Conservation (phyloP, 1,139 yeast species). For the Zygoascus meyerae region DNA sequence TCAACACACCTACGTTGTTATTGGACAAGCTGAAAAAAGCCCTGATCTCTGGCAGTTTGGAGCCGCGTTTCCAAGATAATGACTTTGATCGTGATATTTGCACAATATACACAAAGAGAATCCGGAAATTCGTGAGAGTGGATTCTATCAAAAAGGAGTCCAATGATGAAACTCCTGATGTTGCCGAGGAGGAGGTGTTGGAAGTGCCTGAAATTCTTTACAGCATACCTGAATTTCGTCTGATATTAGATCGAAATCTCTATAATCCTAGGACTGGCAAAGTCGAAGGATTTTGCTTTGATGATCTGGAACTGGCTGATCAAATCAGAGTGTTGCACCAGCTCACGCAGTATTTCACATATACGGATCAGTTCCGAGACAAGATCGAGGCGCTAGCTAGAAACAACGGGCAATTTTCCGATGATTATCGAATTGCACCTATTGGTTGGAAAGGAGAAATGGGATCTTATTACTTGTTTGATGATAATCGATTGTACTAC, state of each 20-base stretch:
- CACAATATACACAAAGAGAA: conserved; percentile 15
- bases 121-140: conserved; percentile 4
- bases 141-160: conserved; percentile 3
- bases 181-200: neutral
- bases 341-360: conserved; percentile 23
- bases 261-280: conserved; percentile 3
- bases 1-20: conserved; percentile 16
- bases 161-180: neutral
- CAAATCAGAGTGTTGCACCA: conserved; percentile 21
- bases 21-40: conserved; percentile 16
- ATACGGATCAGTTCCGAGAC: conserved; percentile 24
- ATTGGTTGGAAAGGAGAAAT: conserved; percentile 30
- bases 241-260: neutral
- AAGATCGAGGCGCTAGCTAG: conserved; percentile 19
- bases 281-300: conserved; percentile 10
- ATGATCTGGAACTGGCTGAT: conserved; percentile 14
- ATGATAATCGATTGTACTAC: conserved; percentile 33
- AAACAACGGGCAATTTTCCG: conserved; percentile 11
- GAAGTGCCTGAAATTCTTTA: neutral
- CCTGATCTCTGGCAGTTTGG: conserved; percentile 15
- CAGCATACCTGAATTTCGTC: conserved; percentile 2
- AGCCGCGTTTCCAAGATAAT: conserved; percentile 15
- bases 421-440: conserved; percentile 30
- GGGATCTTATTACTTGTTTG: conserved; percentile 32
- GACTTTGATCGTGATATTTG: conserved; percentile 17